These are phyloP conservation scores for Termitomyces sp. DNA, from an alignment of 768 basidiomycete species.

Conservation along the genomic window DNA sequence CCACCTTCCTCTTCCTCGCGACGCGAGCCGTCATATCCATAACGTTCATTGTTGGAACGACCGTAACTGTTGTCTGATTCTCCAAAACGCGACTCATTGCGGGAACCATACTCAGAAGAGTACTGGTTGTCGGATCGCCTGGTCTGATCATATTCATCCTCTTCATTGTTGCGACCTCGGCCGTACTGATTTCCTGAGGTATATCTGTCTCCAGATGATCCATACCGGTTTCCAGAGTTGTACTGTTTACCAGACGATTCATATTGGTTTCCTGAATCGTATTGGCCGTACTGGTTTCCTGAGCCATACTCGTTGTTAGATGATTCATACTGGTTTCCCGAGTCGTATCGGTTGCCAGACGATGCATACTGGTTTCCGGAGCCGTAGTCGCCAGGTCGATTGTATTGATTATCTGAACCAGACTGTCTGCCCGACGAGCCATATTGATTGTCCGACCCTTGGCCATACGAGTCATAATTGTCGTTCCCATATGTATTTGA, in stretches of 20 bases:
- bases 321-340: constrained; percentile 6
- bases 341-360: constrained; percentile 9
- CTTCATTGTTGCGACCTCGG: constrained; percentile 2
- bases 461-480: background rate
- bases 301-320: constrained; percentile 2
- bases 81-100: background rate
- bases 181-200: constrained; percentile 2
- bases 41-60: background rate
- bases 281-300: constrained; percentile 2
- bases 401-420: constrained; percentile 7
- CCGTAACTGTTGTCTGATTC: constrained; percentile 2
- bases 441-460: constrained; percentile 2
- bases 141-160: constrained; percentile 6
- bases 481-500: constrained; percentile 4
- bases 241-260: constrained; percentile 1
- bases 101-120: constrained; percentile 5
- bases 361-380: background rate
- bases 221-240: background rate
- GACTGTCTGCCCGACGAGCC: constrained; percentile 4
- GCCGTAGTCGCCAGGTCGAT: background rate
- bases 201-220: constrained; percentile 2
- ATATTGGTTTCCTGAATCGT: background rate
- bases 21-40: background rate
- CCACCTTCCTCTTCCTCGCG: background rate
- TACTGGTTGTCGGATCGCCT: constrained; percentile 8